phyloP scores from a whole-genome alignment of 345 rosid genomes.

The Pistacia atlantica region DNA sequence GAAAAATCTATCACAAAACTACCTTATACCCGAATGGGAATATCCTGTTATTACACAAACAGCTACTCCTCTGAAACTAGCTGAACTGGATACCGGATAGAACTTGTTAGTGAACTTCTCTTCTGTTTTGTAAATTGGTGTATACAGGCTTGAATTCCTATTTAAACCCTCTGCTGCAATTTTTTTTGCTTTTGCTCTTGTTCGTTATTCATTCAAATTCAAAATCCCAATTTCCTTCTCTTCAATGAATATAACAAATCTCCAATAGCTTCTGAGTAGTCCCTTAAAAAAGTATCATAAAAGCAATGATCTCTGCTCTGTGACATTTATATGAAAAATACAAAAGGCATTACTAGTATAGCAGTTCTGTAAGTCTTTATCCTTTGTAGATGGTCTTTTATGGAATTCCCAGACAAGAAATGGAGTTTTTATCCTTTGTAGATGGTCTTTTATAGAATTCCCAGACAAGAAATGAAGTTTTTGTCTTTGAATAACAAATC shows the following conservation, averaged over 20 bases:
- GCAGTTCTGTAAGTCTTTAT: neutral
- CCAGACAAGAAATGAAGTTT: neutral
- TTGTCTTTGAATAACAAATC: neutral
- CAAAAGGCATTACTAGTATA: neutral
- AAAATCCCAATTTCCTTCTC: neutral
- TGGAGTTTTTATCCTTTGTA: neutral
- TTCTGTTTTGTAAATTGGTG: neutral
- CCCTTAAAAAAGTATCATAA: neutral
- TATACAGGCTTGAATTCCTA: neutral
- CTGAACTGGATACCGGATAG: neutral
- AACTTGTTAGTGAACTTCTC: neutral
- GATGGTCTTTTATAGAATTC: neutral
- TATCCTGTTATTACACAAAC: neutral
- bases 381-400: neutral
- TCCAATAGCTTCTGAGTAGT: neutral
- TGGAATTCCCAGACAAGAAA: neutral
- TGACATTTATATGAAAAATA: neutral
- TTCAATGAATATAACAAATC: neutral
- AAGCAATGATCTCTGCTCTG: neutral
- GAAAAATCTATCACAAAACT: neutral
- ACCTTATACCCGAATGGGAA: neutral
- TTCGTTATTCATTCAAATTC: neutral
- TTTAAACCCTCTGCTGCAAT: neutral
- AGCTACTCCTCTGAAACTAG: neutral
- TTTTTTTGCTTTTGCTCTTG: neutral